Evolutionary conservation across 805 yeast species (phyloP).

Genomic region (Peterozyma xylosa): DNA sequence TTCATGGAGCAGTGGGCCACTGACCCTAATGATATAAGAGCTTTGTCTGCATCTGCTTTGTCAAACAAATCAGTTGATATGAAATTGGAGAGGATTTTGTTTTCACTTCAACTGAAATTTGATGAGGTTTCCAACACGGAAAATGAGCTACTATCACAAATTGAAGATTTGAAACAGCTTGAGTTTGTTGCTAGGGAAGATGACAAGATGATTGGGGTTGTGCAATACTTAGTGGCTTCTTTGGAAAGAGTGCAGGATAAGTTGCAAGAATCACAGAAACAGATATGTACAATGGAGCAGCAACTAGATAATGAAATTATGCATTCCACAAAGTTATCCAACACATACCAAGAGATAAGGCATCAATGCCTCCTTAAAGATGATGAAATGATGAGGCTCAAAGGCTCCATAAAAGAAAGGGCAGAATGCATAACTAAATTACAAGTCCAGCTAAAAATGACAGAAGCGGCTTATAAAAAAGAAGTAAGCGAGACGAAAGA

Average conservation of each 20-base stretch:
- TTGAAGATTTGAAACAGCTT: neutral
- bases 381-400: neutral
- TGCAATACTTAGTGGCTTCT: conserved; percentile 12
- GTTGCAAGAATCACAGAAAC: conserved; percentile 12
- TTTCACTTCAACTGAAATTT: neutral
- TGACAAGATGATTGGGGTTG: conserved; percentile 9
- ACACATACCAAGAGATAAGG: neutral
- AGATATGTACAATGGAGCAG: conserved; percentile 10
- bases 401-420: neutral
- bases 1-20: neutral
- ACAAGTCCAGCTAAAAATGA: no score
- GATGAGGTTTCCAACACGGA: neutral
- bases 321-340: neutral
- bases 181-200: conserved; percentile 9
- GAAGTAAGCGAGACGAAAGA: no score
- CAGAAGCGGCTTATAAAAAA: no score
- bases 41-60: neutral
- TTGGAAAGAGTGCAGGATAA: conserved; percentile 13
- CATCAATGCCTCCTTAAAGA: neutral
- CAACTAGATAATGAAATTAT: conserved; percentile 8
- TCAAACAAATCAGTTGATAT: neutral
- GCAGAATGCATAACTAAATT: no score
- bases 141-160: neutral
- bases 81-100: neutral
- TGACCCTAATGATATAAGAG: neutral